Conservation (phyloP, 768 basidiomycete genomes). For the Boletus eberwhitei region DNA sequence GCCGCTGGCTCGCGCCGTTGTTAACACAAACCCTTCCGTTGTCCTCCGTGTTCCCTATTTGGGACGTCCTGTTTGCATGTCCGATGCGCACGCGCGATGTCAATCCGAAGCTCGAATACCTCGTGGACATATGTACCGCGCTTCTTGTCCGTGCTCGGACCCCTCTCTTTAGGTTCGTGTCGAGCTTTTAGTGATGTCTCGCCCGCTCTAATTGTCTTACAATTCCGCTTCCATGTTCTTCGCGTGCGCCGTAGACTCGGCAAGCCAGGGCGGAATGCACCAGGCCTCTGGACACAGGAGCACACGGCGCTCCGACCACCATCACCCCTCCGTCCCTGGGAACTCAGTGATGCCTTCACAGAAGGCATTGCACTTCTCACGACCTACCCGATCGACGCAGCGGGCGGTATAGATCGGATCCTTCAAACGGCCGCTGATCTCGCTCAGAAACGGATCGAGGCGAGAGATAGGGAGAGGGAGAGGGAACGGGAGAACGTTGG, state of each 20-base stretch:
- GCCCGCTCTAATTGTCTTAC: not conserved
- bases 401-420: conserved; percentile 69
- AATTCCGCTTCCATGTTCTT: not conserved
- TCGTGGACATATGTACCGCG: conserved; percentile 67
- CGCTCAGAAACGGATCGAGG: conserved; percentile 46
- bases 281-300: conserved; percentile 56
- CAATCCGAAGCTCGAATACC: conserved; percentile 61
- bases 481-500: conserved; percentile 36
- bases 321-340: conserved; percentile 46
- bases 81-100: conserved; percentile 48
- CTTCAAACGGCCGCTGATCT: conserved; percentile 67
- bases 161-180: conserved; percentile 51
- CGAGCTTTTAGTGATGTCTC: not conserved
- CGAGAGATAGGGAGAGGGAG: conserved; percentile 26
- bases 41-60: conserved; percentile 52
- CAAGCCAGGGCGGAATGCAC: conserved; percentile 40
- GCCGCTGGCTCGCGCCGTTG: conserved; percentile 73
- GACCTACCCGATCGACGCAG: conserved; percentile 57
- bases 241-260: conserved; percentile 44
- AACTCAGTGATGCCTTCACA: conserved; percentile 61
- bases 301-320: conserved; percentile 34
- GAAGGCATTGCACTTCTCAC: conserved; percentile 65
- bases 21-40: conserved; percentile 73
- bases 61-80: conserved; percentile 70
- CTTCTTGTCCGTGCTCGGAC: conserved; percentile 61